Evolutionary conservation across 768 basidiomycete species (phyloP), one percentile per base, ranked within the genome.

Genomic region (Hypholoma fasciculare): DNA sequence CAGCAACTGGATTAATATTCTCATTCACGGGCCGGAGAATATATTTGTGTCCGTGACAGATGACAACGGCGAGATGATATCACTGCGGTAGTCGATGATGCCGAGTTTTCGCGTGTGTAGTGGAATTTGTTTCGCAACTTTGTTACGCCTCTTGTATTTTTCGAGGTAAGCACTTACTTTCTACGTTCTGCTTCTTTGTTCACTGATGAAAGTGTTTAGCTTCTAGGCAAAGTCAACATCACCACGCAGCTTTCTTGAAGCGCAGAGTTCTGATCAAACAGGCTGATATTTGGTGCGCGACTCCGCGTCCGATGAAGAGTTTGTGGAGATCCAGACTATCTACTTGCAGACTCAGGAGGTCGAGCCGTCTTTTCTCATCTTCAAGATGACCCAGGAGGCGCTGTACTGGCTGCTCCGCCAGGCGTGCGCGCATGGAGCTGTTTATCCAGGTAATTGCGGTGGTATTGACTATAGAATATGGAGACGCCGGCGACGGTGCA

Each of bases 41-140:
- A 84, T 94, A 3, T 87, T 88, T 0, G 90, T 92, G 0, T 87
- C 89, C 0, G 88, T 92, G 4, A 85, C 92, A 0, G 92, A 94
- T 61, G 92, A 94, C 66, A 93, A 92, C 63, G 92, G 92, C 0
- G 90, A 94, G 70, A 91, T 89, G 76, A n/a, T n/a, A n/a, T 85
- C 90, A 0, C 70, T 94, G 43, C 76, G 43, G 76, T 85, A 20
- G 81, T 94, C 13, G 92, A 94, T 72, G 81, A 85, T 46, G 74
- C 67, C 1, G 92, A 93, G 66, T 94, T 90, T 72, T 79, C 85
- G 2, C 78, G 77, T 43, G 82, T 91, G 2, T 94, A 92, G 90
- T 94, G 92, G 90, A 86, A 82, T 60, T 83, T 84, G 17, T 94
- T 90, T 67, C 79, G 92, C 42, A 91, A 88, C 64, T 92, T 94